Base-by-base conservation (phyloP, 441 rosid species). In the Adansonia gregorii region DNA sequence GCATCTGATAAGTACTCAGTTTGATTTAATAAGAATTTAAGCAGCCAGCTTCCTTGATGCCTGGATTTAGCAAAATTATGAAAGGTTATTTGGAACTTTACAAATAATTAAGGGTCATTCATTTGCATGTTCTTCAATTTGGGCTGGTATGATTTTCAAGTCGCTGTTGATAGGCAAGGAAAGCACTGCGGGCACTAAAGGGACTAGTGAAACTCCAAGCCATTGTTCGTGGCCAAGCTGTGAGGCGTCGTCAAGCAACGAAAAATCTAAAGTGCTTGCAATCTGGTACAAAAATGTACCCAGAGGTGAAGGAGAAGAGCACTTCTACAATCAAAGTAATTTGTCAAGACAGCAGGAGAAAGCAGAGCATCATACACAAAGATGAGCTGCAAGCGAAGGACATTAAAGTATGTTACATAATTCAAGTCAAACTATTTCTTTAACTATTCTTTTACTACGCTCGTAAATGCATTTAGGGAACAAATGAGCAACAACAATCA, bases 171-270 rank as follows among this genome's bases (percentile, higher is more conserved):
- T 83, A 95, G 98, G 99, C 98, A 0, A 93, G 93, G 86, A 95
- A 92, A 87, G 99, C 99, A 2, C 82, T 95, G 74, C 79, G 93
- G 19, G 99, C 98, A 17, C 72, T 95, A 41, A 93, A 90, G 80
- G 99, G 96, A 75, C 64, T 93, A 15, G 97, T 93, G 81, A 91
- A 82, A 88, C 93, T 95, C 55, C 99, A 95, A 89, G 97, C 98
- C 20, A 84, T 93, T 67, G 89, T 86, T 43, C 95, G 98, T n/a
- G 99, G 98, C 15, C 79, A 80, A 83, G 91, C 88, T 49, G 94
- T 86, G 75, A 88, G 99, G 74, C 85, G 91, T 61, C 85, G 91
- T 61, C 81, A 81, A 66, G 41, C 78, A 27, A 65, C 67, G 54
- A 60, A 22, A 74, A 76, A 54, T 31, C 1, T 81, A 77, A 83